phyloP scores from a whole-genome alignment of 1,284 basidiomycete genomes.

The Ganoderma lingzhi region DNA sequence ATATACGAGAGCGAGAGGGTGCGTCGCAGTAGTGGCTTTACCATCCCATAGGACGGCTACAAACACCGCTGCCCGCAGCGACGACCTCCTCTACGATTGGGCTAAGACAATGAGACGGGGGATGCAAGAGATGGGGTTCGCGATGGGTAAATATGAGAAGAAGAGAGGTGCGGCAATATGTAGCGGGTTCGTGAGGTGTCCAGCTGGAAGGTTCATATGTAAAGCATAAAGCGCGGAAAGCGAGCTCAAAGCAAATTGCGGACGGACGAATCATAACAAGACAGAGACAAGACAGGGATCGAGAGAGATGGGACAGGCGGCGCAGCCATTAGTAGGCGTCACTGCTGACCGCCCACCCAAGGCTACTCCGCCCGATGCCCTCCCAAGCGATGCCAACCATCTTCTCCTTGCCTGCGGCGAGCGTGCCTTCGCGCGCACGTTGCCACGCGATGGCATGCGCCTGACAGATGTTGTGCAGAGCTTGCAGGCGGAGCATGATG shows the following conservation, averaged over 20 bases:
- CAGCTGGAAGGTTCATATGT: constrained; percentile 8
- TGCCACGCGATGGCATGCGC: constrained; percentile 53
- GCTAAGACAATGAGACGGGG: not conserved
- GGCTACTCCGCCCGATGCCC: constrained; percentile 59
- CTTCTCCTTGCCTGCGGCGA: constrained; percentile 64
- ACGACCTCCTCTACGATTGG: constrained; percentile 11
- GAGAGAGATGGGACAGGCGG: not conserved
- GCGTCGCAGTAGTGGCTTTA: constrained; percentile 25
- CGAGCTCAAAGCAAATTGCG: constrained; percentile 18
- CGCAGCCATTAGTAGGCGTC: constrained; percentile 19
- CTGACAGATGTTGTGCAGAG: constrained; percentile 60
- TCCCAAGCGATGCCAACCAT: constrained; percentile 65
- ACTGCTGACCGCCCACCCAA: constrained; percentile 46
- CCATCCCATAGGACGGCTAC: constrained; percentile 22
- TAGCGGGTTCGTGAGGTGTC: constrained; percentile 12
- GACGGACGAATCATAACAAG: constrained; percentile 19
- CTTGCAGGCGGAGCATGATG: constrained; percentile 60
- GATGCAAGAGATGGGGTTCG: constrained; percentile 1
- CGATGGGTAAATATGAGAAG: constrained; percentile 2
- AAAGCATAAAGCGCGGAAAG: constrained; percentile 18
- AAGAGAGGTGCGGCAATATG: constrained; percentile 2
- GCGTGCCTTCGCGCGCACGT: constrained; percentile 50
- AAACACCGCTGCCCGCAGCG: constrained; percentile 29
- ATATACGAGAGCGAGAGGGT: constrained; percentile 12
- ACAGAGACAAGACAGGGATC: not conserved